A percentile compares a stretch with the other conserved stretches of the same genome.
phyloP scores from a whole-genome alignment of 2,329 filamentous ascomycete genomes.

The Westerdykella sp. region DNA sequence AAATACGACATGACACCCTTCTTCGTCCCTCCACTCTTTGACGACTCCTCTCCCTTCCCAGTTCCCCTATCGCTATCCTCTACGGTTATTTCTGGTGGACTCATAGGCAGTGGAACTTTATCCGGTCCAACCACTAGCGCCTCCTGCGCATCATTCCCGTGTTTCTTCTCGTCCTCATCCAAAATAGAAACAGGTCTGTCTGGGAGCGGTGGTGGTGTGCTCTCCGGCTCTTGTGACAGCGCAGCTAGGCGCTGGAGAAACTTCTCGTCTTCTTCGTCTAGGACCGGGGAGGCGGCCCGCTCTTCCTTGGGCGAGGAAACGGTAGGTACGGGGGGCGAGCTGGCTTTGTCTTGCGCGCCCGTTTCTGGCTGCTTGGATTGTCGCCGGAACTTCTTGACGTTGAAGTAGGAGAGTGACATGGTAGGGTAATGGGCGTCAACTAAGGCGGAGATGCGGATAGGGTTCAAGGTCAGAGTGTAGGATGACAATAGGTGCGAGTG shows the following conservation, averaged over 20 bases:
- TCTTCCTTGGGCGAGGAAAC: slow-evolving; percentile 24
- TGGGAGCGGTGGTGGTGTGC: slow-evolving; percentile 40
- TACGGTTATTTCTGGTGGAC: slow-evolving; percentile 35
- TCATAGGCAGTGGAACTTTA: slow-evolving; percentile 46
- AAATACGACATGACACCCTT: slow-evolving; percentile 35
- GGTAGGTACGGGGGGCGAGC: slow-evolving; percentile 13
- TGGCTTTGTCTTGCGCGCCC: background rate
- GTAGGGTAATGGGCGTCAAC: background rate
- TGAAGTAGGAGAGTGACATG: slow-evolving; percentile 26
- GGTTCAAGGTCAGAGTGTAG: too few species aligned
- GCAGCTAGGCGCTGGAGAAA: slow-evolving; percentile 50
- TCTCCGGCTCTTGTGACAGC: slow-evolving; percentile 37
- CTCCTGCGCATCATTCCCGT: slow-evolving; percentile 42
- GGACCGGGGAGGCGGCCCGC: slow-evolving; percentile 37
- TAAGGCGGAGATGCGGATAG: background rate
- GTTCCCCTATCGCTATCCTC: slow-evolving; percentile 28
- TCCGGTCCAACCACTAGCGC: slow-evolving; percentile 43
- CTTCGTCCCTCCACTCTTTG: slow-evolving; percentile 18
- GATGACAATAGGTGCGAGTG: too few species aligned
- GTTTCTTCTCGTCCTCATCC: slow-evolving; percentile 31
- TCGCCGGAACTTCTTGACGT: slow-evolving; percentile 29
- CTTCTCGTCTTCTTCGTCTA: slow-evolving; percentile 57
- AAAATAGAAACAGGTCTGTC: slow-evolving; percentile 28
- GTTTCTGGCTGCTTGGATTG: slow-evolving; percentile 24
- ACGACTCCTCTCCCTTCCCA: slow-evolving; percentile 18